Evolutionary conservation across 495 filamentous ascomycete species (phyloP).

Genomic region (Filosporella fistucella): DNA sequence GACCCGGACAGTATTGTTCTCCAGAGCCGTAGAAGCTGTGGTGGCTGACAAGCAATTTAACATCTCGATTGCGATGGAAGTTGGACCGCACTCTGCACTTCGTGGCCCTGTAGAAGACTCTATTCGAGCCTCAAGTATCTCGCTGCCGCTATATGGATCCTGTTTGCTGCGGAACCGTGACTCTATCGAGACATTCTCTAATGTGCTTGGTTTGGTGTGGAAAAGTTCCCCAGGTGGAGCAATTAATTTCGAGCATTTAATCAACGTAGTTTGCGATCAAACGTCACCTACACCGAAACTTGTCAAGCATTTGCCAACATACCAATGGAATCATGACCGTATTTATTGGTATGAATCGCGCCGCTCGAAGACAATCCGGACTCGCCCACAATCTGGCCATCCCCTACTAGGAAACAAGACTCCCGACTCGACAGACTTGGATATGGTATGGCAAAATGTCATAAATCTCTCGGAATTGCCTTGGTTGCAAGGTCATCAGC

Average conservation of each 20-base stretch:
- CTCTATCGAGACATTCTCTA: constrained; percentile 27
- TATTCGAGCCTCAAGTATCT: not conserved
- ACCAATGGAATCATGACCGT: constrained; percentile 42
- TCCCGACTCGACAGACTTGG: constrained; percentile 10
- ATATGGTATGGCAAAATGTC: constrained; percentile 49
- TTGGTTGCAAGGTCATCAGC: constrained; percentile 50
- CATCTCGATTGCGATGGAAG: constrained; percentile 38
- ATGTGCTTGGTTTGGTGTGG: constrained; percentile 33
- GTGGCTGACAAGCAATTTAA: no score
- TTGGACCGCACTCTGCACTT: constrained; percentile 50
- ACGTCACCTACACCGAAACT: not conserved
- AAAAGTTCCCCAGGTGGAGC: constrained; percentile 2
- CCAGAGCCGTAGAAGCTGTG: constrained; percentile 38
- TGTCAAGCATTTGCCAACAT: constrained; percentile 35
- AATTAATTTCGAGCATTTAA: not conserved
- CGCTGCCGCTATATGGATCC: not conserved
- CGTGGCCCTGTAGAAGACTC: constrained; percentile 26
- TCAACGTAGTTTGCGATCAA: not conserved
- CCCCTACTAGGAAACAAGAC: not conserved
- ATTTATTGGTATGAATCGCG: constrained; percentile 42
- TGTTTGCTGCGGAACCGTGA: constrained; percentile 7
- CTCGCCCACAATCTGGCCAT: not conserved
- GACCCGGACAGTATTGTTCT: constrained; percentile 50
- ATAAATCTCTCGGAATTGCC: constrained; percentile 44
- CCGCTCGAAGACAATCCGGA: constrained; percentile 20